phyloP scores from a whole-genome alignment of 139 green algal genomes.

The Pleodorina starrii region DNA sequence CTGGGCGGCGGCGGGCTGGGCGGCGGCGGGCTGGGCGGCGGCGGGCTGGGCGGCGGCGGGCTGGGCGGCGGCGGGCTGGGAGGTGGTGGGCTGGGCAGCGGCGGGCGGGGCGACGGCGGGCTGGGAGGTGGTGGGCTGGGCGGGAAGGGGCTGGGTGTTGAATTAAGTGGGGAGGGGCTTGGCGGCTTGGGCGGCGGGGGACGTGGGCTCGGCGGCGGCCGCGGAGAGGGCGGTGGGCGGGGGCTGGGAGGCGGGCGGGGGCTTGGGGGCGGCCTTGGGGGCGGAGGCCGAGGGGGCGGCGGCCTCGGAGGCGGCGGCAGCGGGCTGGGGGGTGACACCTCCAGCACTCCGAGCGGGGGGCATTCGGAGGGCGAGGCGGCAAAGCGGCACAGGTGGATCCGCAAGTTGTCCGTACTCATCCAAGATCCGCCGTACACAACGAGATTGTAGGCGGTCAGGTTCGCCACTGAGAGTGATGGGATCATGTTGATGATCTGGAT shows the following conservation, averaged over 20 bases:
- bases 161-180: neutral
- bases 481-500: neutral
- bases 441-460: neutral
- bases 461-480: neutral
- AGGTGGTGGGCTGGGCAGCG: neutral
- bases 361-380: neutral
- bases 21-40: neutral
- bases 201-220: neutral
- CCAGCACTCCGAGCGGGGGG: neutral
- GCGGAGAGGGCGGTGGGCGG: neutral
- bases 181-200: neutral
- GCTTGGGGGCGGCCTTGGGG: neutral
- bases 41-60: no score
- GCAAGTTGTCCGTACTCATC: neutral
- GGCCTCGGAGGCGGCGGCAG: neutral
- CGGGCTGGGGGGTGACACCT: neutral
- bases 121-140: neutral
- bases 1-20: neutral
- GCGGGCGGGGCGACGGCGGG: neutral
- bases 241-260: neutral
- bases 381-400: constrained; percentile 18
- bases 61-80: neutral
- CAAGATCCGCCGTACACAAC: constrained; percentile 4
- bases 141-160: neutral
- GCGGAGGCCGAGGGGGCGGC: neutral